Conservation (phyloP, 345 rosid genomes). For the Gossypium herbaceum region DNA sequence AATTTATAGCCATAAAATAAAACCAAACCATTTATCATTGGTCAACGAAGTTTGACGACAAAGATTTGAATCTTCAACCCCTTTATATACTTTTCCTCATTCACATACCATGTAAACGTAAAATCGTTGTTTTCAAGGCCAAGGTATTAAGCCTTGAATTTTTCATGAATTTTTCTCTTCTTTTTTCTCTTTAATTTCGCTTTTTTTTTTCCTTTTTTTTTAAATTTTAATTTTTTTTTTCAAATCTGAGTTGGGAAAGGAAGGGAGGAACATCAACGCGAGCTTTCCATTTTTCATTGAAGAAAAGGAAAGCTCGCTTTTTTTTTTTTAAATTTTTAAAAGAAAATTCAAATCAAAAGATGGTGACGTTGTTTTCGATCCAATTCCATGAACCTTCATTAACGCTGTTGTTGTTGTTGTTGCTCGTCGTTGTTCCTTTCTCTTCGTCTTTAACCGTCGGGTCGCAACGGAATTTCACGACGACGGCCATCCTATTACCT, state of each 20-base stretch:
- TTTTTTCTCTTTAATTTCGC: no score
- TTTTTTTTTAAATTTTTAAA: background rate
- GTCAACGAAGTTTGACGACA: background rate
- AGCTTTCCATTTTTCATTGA: background rate
- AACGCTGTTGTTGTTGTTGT: background rate
- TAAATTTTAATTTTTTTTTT: background rate
- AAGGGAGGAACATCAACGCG: background rate
- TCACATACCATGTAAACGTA: background rate
- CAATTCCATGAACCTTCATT: background rate
- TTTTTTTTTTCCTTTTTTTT: no score
- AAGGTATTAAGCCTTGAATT: background rate
- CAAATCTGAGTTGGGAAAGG: background rate
- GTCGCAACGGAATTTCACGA: background rate
- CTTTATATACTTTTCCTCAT: background rate
- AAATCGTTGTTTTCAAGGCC: constrained; percentile 10
- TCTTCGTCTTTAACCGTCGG: constrained; percentile 7
- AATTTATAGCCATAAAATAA: background rate
- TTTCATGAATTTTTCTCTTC: background rate
- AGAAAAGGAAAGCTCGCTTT: constrained; percentile 1
- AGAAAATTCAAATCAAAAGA: background rate
- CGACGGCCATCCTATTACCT: constrained; percentile 32
- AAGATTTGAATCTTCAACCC: background rate
- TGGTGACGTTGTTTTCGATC: background rate
- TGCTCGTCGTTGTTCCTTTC: constrained; percentile 1
- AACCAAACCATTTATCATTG: background rate